Evolutionary conservation across 306 rosid species (phyloP), one percentile per base, ranked within the genome.

Genomic region (Castanea crenata): DNA sequence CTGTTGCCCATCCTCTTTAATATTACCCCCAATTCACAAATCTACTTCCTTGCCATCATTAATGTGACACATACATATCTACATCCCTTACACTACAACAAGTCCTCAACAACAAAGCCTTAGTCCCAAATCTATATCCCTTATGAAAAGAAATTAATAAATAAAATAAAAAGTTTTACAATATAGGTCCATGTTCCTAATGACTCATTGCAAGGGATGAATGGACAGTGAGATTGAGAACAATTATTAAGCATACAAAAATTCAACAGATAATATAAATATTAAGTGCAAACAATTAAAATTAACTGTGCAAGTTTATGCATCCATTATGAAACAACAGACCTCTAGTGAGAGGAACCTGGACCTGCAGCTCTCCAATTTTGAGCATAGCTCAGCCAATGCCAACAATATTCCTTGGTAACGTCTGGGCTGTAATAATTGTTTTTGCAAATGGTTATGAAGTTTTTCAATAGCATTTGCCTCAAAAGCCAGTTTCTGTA

Each of bases 401-500:
- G 89, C 98, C 81, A 90, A 81, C 87, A 90, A 86, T 65, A 89
- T 64, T 83, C 99, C 99, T 85, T 93, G 90, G 83, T 87, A 85
- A 56, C 97, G 94, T 85, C 86, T 95, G 69, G 96, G 88, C 78
- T 83, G 79, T 23, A 83, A 76, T 44, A 59, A 72, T 77, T 52
- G 41, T 20, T 85, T 91, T 81, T 88, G 93, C 90, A 95, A 87
- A 83, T 87, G 87, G 78, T 70, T 82, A 87, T 82, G 82, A 72
- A 95, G 86, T 85, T 90, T 95, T 80, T 95, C 92, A 63, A 95
- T 85, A 81, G 99, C 98, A 83, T 92, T 91, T 73, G 96, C 96
- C 88, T 93, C 96, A 83, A 91, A 93, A 41, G 99, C 97, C 82
- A 95, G 79, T 89, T 86, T 93, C 78, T 95, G 99, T 76, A 95